Base-by-base conservation (phyloP, 805 yeast species). In the Spathaspora girioi region DNA sequence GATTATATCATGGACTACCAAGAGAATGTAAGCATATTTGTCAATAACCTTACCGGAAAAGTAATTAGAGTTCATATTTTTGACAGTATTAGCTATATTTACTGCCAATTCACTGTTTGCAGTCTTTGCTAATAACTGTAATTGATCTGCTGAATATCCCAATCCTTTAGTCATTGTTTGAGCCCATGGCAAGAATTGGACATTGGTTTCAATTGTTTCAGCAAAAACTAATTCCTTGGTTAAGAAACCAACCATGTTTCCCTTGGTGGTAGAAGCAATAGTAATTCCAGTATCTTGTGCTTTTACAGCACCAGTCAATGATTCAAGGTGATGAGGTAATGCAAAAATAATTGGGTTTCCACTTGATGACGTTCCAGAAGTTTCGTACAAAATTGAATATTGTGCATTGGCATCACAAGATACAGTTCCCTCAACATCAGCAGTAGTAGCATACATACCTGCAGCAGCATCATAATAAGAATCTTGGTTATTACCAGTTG, bases 381-480 rank as follows among this genome's bases (percentile, higher is more conserved):
- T 77, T n/a, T 64, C 56, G 65, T 82, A 85, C 5, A 59, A 59
- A 59, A 82, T 75, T 38, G 69, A 58, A 62, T 82, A 84, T 15
- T 67, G 61, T 10, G 83, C 86, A 23, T 69, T 55, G 3, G 67
- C 53, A 15, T 82, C 82, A 23, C 71, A 69, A 14, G 76, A 57
- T 5, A 72, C 74, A 20, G 76, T 63, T 49, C 87, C 89, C 18
- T 60, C 57, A 18, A 84, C 59, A 3, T 60, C 51, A 17, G 83
- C 84, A 32, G 73, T 75, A 2, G 77, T 75, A 2, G 79, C 81
- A 61, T 84, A 87, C 56, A 76, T 70, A 41, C 96, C 96, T 41
- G 94, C 92, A 18, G 87, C 82, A 43, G 69, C 57, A 63, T 86
- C 92, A 61, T 84, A 83, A 54, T 64, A 68, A 7, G 69, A 63